These are phyloP conservation scores for Penicillium pulvis DNA, from an alignment of 495 filamentous ascomycete genomes.

Conservation along the genomic window DNA sequence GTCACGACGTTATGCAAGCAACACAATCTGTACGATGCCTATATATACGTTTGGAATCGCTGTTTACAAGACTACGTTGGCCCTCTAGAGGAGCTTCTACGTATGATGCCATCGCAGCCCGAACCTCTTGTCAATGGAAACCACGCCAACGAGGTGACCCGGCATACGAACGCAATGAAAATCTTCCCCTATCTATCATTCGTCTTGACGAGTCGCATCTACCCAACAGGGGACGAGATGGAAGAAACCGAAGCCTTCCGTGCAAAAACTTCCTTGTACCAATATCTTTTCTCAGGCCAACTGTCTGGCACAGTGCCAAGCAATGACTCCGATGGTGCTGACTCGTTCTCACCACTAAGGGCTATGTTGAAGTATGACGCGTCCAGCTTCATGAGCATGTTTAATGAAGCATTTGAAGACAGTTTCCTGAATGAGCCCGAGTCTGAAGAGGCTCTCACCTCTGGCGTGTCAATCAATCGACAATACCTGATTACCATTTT, in stretches of 20 bases:
- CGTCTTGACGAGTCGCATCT: conserved; percentile 84
- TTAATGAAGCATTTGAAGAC: conserved; percentile 98
- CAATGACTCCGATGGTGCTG: conserved; percentile 60
- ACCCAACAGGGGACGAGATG: conserved; percentile 80
- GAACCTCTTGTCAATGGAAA: conserved; percentile 39
- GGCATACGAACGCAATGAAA: conserved; percentile 72
- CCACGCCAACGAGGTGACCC: conserved; percentile 33
- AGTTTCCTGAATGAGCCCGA: conserved; percentile 77
- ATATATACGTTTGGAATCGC: conserved; percentile 96
- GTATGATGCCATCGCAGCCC: conserved; percentile 55
- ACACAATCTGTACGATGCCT: conserved; percentile 88
- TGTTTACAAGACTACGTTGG: conserved; percentile 87
- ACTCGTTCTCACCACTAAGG: conserved; percentile 79
- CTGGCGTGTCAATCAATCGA: conserved; percentile 74
- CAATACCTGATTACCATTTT: conserved; percentile 90
- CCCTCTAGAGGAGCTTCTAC: conserved; percentile 80
- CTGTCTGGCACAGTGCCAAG: conserved; percentile 58
- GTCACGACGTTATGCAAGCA: conserved; percentile 87
- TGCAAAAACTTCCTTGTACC: conserved; percentile 86
- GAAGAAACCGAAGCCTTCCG: conserved; percentile 65
- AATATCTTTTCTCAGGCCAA: conserved; percentile 87
- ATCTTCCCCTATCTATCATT: conserved; percentile 96
- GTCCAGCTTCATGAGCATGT: conserved; percentile 86
- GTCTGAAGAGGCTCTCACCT: conserved; percentile 31
- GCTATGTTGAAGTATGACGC: conserved; percentile 86